Conservation (phyloP, 306 rosid species). For the Casuarina equisetifolia region DNA sequence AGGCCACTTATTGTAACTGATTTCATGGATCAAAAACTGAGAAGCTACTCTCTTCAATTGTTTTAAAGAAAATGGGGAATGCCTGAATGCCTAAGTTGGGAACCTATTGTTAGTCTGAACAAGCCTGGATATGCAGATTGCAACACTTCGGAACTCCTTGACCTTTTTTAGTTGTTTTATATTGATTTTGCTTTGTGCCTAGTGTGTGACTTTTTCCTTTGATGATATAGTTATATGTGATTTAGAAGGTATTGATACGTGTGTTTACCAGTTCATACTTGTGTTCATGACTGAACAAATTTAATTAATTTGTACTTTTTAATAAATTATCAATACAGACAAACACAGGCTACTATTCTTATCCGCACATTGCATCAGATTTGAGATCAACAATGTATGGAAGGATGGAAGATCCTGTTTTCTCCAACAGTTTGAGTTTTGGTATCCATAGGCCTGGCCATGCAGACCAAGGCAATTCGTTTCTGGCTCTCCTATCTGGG, state of each 20-base stretch:
- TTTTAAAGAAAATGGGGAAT: not conserved
- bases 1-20: not conserved
- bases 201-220: not conserved
- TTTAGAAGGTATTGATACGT: not conserved
- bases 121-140: not conserved
- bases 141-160: not conserved
- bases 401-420: constrained; percentile 29
- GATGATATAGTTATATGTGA: not conserved
- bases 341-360: constrained; percentile 16
- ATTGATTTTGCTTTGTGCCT: not conserved
- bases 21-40: not conserved
- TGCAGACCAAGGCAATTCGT: constrained; percentile 31
- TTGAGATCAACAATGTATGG: constrained; percentile 25
- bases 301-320: not conserved
- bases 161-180: not conserved
- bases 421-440: constrained; percentile 13
- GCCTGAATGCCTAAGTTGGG: not conserved
- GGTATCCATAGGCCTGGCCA: constrained; percentile 24
- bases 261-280: not conserved
- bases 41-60: not conserved
- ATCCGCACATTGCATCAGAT: constrained; percentile 27
- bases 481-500: constrained; percentile 40
- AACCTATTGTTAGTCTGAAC: not conserved
- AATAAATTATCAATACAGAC: constrained; percentile 21
- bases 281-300: not conserved